Conservation (phyloP, 2,329 filamentous ascomycete species). For the Coleophoma cylindrospora region DNA sequence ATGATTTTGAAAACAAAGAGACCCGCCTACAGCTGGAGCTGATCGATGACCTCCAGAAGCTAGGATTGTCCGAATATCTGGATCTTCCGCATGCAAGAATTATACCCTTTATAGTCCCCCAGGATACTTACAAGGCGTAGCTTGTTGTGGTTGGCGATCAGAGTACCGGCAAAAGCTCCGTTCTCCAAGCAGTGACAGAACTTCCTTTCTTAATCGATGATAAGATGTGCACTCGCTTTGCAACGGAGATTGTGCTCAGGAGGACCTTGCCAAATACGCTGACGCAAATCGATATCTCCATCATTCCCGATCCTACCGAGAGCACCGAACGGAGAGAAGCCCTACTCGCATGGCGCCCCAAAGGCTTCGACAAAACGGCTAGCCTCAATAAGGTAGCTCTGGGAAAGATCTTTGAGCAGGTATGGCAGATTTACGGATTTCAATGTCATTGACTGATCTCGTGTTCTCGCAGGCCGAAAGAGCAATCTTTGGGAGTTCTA, state of each 20-base stretch:
- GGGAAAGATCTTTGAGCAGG: slow-evolving; percentile 7
- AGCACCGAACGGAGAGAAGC: slow-evolving; percentile 2
- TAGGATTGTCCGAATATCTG: slow-evolving; percentile 9
- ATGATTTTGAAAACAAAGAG: slow-evolving; percentile 13
- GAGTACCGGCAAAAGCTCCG: slow-evolving; percentile 30
- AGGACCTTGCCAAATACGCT: slow-evolving; percentile 7
- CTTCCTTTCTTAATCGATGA: slow-evolving; percentile 32
- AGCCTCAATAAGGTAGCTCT: slow-evolving; percentile 4
- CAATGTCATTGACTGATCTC: neutral
- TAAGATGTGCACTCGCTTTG: slow-evolving; percentile 36
- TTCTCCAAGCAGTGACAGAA: slow-evolving; percentile 28
- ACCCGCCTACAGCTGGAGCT: slow-evolving; percentile 10
- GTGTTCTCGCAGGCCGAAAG: slow-evolving; percentile 3
- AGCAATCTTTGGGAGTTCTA: slow-evolving; percentile 4
- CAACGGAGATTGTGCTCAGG: slow-evolving; percentile 36
- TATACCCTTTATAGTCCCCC: neutral
- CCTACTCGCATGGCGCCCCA: slow-evolving; percentile 4
- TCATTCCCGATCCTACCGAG: slow-evolving; percentile 4
- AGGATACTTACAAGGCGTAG: slow-evolving; percentile 4
- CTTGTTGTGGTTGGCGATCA: slow-evolving; percentile 35
- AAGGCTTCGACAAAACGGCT: slow-evolving; percentile 2
- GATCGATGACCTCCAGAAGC: slow-evolving; percentile 13
- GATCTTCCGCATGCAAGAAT: slow-evolving; percentile 11
- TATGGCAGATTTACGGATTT: neutral
- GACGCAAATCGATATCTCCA: slow-evolving; percentile 4